phyloP scores from a whole-genome alignment of 2,329 filamentous ascomycete species.

The Cercospora sp. region DNA sequence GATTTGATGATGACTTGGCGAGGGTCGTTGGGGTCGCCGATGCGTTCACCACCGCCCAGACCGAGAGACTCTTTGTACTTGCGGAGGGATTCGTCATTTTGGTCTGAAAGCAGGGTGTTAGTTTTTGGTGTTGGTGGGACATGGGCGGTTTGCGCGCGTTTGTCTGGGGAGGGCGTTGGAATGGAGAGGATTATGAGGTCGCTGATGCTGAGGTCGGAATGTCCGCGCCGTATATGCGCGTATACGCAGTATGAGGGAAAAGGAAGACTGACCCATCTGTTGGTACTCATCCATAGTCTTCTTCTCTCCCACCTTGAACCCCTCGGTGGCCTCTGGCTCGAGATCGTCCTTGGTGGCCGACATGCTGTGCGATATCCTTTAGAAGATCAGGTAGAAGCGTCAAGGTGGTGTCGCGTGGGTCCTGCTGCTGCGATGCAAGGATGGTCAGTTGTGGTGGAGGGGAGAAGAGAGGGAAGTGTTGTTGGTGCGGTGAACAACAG shows the following conservation, averaged over 20 bases:
- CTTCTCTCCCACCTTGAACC: slow-evolving; percentile 98
- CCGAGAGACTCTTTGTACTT: slow-evolving; percentile 97
- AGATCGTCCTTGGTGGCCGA: slow-evolving; percentile 67
- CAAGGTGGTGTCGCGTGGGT: not conserved
- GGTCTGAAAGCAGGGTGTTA: slow-evolving; percentile 46
- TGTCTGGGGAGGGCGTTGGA: not conserved
- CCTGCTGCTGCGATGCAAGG: not conserved
- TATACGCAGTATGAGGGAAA: not conserved
- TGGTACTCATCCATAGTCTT: slow-evolving; percentile 95
- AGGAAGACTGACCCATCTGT: slow-evolving; percentile 62
- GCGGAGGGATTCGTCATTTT: slow-evolving; percentile 87
- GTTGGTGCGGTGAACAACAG: not conserved
- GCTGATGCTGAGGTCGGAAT: not conserved
- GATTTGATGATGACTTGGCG: slow-evolving; percentile 92
- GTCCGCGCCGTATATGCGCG: not conserved
- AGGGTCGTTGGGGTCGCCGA: slow-evolving; percentile 65
- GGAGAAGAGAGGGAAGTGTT: not conserved
- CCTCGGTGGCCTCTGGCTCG: slow-evolving; percentile 82
- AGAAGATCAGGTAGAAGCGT: not conserved
- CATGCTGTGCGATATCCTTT: slow-evolving; percentile 30
- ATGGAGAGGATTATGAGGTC: not conserved
- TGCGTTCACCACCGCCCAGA: slow-evolving; percentile 62
- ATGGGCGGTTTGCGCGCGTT: not conserved
- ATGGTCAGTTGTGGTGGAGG: not conserved
- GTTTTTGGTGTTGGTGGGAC: not conserved